A percentile compares a stretch with the other conserved stretches of the same genome.
phyloP scores from a whole-genome alignment of 2,329 filamentous ascomycete species.

The Dactylellina drechsleri region DNA sequence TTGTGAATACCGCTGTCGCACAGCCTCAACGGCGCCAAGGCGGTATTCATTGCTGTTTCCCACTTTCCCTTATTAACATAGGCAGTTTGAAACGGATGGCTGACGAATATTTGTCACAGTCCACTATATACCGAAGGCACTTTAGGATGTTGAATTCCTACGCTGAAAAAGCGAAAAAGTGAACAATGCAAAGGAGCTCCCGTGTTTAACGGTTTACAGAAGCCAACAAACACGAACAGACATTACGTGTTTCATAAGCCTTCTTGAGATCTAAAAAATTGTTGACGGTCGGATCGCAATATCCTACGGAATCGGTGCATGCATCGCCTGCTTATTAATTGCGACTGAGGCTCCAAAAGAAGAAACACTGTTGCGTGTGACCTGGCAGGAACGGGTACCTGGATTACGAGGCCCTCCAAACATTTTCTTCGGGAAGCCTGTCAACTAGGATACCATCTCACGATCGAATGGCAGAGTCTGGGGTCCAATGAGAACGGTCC shows the following conservation, averaged over 20 bases:
- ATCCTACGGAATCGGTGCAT: constrained; percentile 13
- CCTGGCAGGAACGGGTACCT: constrained; percentile 27
- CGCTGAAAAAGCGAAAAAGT: neutral
- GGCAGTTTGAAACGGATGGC: constrained; percentile 24
- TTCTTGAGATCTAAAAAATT: neutral
- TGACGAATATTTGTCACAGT: constrained; percentile 54
- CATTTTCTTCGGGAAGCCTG: neutral
- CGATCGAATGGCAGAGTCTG: neutral
- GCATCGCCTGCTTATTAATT: constrained; percentile 18
- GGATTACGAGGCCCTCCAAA: constrained; percentile 30
- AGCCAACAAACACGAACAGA: neutral
- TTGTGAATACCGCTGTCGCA: constrained; percentile 27
- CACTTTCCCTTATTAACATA: neutral
- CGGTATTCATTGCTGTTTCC: constrained; percentile 1
- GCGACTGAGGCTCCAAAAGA: constrained; percentile 29
- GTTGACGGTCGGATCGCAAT: neutral
- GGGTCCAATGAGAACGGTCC: too few species aligned
- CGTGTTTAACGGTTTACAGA: neutral
- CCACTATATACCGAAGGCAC: neutral
- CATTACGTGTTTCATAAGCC: constrained; percentile 16
- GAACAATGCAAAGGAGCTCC: constrained; percentile 4
- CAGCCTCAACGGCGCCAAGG: constrained; percentile 54
- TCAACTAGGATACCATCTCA: neutral
- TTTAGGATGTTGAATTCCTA: constrained; percentile 2
- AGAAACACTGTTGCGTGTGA: constrained; percentile 17